Evolutionary conservation across 495 filamentous ascomycete genomes (phyloP), one percentile per base, ranked within the genome.

Genomic region (Chaetomium fimeti): DNA sequence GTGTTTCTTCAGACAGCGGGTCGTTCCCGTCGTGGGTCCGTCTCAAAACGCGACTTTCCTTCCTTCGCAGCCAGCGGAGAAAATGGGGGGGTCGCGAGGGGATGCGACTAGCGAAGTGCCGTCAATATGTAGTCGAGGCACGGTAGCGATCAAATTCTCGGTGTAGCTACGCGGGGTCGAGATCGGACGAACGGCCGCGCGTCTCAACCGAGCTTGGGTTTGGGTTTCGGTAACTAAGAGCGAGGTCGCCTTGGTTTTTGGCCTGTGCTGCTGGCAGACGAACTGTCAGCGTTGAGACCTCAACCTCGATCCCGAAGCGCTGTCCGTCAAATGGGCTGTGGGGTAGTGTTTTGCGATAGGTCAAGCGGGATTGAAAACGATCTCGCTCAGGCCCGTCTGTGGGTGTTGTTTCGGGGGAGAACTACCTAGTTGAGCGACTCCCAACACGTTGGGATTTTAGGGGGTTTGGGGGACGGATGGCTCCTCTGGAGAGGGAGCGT

Each of bases 1-100:
- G 61, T 15, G 32, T 47, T 64, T 59, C 29, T 61, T 66, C 59
- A 64, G 60, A 67, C 66, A 68, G 63, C 43, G 57, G 67, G 32
- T 66, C 60, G 42, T 29, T 66, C 22, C 43, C 49, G 54, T 43
- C 38, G 45, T 61, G 52, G 57, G 56, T 47, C 61, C 52, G 53
- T 61, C 56, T 53, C 45, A 38, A 38, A 59, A 53, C 27, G 47
- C 45, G 45, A 12, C 24, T 29, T 18, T 55, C 28, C 24, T 48
- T 29, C 32, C 16, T 54, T 15, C 15, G 42, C 42, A 27, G n/a
- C 18, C 29, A 27, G n/a, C 18, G 9, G 15, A 32, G 20, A 24
- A 29, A 27, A 3, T 16, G 22, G 36, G 16, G 29, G 47, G 36
- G 47, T 25, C 22, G 36, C 61, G 43, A 52, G 29, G 13, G n/a